Conservation (phyloP, 129 eudicot species). For the Lactuca saligna region DNA sequence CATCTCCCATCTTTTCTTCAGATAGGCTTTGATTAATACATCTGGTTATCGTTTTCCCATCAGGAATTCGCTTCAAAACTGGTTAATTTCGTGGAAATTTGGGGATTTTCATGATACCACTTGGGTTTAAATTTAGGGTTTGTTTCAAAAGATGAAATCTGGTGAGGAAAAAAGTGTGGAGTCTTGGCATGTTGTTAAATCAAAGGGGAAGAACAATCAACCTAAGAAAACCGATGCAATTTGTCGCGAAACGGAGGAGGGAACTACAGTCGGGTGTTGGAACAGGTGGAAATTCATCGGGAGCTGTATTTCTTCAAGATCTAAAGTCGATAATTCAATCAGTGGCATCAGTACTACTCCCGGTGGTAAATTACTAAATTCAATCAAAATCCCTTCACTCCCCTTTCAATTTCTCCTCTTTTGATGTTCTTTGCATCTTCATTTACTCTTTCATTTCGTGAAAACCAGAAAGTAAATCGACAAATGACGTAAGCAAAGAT, state of each 20-base stretch:
- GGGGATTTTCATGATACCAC: conserved; percentile 50
- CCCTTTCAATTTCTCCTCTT: conserved; percentile 1
- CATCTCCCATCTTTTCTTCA: conserved; percentile 33
- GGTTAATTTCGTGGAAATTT: conserved; percentile 13
- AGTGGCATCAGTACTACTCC: conserved; percentile 81
- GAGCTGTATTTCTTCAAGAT: conserved; percentile 91
- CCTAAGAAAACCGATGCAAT: conserved; percentile 49
- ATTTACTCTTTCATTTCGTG: conserved; percentile 11
- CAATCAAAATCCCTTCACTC: background rate
- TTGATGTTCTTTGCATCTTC: background rate
- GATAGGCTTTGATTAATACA: conserved; percentile 28
- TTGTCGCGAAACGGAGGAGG: conserved; percentile 22
- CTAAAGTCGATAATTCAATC: conserved; percentile 91
- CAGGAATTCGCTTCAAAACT: background rate
- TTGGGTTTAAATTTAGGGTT: conserved; percentile 42
- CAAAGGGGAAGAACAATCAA: conserved; percentile 60
- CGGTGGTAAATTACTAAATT: conserved; percentile 76
- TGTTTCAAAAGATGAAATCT: conserved; percentile 61
- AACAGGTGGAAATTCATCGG: conserved; percentile 60
- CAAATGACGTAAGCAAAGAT: conserved; percentile 63
- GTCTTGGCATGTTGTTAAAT: conserved; percentile 68
- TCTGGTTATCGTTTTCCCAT: conserved; percentile 12
- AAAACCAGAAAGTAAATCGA: conserved; percentile 57
- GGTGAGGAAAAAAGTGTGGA: conserved; percentile 53
- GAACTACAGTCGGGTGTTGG: conserved; percentile 63